These are phyloP conservation scores for Cryphonectria nitschkei DNA, from an alignment of 2,329 filamentous ascomycete species.

Conservation along the genomic window DNA sequence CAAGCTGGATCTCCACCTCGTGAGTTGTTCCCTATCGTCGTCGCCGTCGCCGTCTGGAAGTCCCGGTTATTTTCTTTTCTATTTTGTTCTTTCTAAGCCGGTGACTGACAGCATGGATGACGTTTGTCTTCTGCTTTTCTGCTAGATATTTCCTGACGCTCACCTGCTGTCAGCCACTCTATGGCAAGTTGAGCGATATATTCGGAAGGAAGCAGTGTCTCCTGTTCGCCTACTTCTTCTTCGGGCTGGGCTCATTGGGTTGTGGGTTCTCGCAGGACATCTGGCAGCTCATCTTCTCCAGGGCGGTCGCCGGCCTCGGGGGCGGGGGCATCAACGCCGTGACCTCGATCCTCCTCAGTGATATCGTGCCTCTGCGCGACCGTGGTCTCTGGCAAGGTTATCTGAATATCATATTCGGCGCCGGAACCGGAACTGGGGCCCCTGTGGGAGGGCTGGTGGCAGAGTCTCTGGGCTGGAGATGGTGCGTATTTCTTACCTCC, in stretches of 20 bases:
- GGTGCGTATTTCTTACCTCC: slow-evolving; percentile 53
- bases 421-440: slow-evolving; percentile 69
- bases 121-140: not conserved
- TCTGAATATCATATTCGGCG: slow-evolving; percentile 72
- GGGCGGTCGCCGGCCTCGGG: slow-evolving; percentile 61
- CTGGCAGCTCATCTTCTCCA: slow-evolving; percentile 39
- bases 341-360: slow-evolving; percentile 70
- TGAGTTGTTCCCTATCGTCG: slow-evolving; percentile 10
- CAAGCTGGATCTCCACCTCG: slow-evolving; percentile 69
- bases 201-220: slow-evolving; percentile 70
- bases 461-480: slow-evolving; percentile 76
- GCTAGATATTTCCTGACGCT: slow-evolving; percentile 71
- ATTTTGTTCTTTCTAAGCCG: not conserved
- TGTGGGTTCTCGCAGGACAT: slow-evolving; percentile 57
- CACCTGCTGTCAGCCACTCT: slow-evolving; percentile 75
- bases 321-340: slow-evolving; percentile 74
- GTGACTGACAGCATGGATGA: slow-evolving; percentile 3
- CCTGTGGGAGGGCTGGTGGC: slow-evolving; percentile 73
- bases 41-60: not conserved
- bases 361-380: slow-evolving; percentile 70
- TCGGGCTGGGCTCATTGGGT: slow-evolving; percentile 49
- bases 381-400: slow-evolving; percentile 74
- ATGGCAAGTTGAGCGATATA: slow-evolving; percentile 51
- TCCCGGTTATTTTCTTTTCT: not conserved
- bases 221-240: slow-evolving; percentile 57